These are phyloP conservation scores for Penicillium nucicola DNA, from an alignment of 495 filamentous ascomycete genomes.

Conservation along the genomic window DNA sequence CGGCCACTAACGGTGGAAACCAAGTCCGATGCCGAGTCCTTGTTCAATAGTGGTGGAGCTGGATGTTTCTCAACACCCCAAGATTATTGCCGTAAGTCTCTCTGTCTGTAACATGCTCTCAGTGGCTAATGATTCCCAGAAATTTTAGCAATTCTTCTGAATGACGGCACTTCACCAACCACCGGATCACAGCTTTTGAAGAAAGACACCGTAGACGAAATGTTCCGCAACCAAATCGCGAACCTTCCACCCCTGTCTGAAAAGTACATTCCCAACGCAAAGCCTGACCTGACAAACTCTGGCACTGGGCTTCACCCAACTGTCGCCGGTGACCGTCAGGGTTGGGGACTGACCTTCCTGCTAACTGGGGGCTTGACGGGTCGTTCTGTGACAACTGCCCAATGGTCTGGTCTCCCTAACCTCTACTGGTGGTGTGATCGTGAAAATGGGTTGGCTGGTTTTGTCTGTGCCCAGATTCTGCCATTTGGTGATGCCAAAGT, in stretches of 20 bases:
- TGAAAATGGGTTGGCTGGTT: slow-evolving; percentile 55
- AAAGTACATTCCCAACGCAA: slow-evolving; percentile 42
- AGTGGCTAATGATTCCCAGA: slow-evolving; percentile 10
- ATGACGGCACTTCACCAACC: slow-evolving; percentile 45
- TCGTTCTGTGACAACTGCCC: slow-evolving; percentile 42
- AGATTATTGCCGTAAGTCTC: slow-evolving; percentile 53
- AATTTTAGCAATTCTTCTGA: slow-evolving; percentile 47
- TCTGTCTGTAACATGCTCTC: neutral
- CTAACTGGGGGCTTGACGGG: slow-evolving; percentile 46
- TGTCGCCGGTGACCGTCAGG: slow-evolving; percentile 47
- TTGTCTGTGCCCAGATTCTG: slow-evolving; percentile 56
- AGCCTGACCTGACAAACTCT: slow-evolving; percentile 47
- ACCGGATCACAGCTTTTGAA: slow-evolving; percentile 47
- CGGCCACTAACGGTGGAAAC: slow-evolving; percentile 37
- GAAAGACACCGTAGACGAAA: slow-evolving; percentile 49
- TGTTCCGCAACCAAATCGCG: slow-evolving; percentile 62
- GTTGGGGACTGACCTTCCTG: slow-evolving; percentile 60
- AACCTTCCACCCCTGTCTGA: slow-evolving; percentile 48
- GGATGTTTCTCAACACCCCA: slow-evolving; percentile 51
- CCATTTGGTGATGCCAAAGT: slow-evolving; percentile 43
- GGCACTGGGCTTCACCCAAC: slow-evolving; percentile 49
- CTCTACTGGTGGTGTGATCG: slow-evolving; percentile 61
- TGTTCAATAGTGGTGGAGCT: slow-evolving; percentile 55
- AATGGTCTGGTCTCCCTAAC: slow-evolving; percentile 61
- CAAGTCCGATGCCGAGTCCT: slow-evolving; percentile 15